Conservation (phyloP, 495 filamentous ascomycete species). For the Aspergillus carlsbadensis region DNA sequence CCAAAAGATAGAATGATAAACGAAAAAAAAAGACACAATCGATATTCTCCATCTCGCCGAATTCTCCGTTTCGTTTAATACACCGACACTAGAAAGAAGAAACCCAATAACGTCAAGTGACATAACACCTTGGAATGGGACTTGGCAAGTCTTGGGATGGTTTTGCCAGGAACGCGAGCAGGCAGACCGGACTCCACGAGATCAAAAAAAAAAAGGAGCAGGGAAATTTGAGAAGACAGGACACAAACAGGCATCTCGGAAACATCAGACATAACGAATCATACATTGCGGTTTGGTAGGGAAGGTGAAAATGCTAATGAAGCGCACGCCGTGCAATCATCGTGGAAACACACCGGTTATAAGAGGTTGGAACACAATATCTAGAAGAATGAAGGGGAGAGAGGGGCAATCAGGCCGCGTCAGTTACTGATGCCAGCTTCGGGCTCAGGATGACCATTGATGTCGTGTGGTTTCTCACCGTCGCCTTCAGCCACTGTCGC, state of each 20-base stretch:
- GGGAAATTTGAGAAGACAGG: no score
- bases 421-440: conserved; percentile 13
- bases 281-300: conserved; percentile 15
- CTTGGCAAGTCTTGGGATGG: no score
- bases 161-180: no score
- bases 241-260: conserved; percentile 12
- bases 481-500: conserved; percentile 20
- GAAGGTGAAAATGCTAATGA: neutral
- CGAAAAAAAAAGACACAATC: conserved; percentile 12
- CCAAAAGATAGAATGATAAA: conserved; percentile 1
- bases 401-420: conserved; percentile 12
- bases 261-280: conserved; percentile 21
- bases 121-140: neutral
- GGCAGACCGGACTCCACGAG: neutral
- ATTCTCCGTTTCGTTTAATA: conserved; percentile 11
- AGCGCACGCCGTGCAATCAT: conserved; percentile 11
- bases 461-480: conserved; percentile 13
- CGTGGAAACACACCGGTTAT: neutral
- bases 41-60: conserved; percentile 24
- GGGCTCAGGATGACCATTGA: conserved; percentile 15
- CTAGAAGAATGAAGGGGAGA: neutral
- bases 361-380: neutral
- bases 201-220: neutral
- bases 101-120: neutral
- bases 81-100: conserved; percentile 9